Evolutionary conservation across 345 rosid genomes (phyloP).

Genomic region (Ceriops tagal): DNA sequence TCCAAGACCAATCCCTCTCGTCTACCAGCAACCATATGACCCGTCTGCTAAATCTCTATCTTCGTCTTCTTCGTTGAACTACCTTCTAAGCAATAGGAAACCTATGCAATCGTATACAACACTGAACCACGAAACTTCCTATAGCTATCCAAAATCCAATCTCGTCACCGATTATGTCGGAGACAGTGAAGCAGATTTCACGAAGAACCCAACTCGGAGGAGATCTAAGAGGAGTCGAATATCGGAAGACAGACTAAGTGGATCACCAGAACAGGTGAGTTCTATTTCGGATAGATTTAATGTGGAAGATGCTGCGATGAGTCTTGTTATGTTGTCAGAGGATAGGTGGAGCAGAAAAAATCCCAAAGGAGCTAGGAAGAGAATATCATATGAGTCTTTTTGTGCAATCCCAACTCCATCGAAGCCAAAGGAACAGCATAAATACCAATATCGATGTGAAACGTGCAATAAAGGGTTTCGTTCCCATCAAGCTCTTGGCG

Average conservation of each 20-base stretch:
- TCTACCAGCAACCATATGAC: background rate
- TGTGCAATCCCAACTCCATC: background rate
- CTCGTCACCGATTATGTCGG: background rate
- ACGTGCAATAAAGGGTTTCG: conserved; percentile 27
- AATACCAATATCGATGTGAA: conserved; percentile 17
- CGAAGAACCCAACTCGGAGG: conserved; percentile 11
- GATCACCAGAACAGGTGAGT: conserved; percentile 28
- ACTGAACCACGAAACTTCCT: conserved; percentile 10
- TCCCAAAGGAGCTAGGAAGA: too few relatives aligned
- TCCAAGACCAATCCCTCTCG: conserved; percentile 16
- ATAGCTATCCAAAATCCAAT: background rate
- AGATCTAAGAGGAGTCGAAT: conserved; percentile 30
- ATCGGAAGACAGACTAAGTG: background rate
- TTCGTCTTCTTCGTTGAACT: conserved; percentile 15
- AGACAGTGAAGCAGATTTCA: conserved; percentile 30
- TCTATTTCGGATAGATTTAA: conserved; percentile 21
- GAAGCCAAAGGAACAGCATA: too few relatives aligned
- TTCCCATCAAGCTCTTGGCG: conserved; percentile 37
- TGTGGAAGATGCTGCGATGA: conserved; percentile 35
- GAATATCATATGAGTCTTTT: background rate
- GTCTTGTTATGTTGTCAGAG: conserved; percentile 29
- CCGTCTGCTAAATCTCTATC: conserved; percentile 7
- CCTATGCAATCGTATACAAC: conserved; percentile 21
- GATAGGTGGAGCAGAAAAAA: too few relatives aligned
- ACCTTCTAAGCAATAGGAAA: background rate